Base-by-base conservation (phyloP, 805 yeast genomes). In the Blastobotrys chiropterorum region DNA sequence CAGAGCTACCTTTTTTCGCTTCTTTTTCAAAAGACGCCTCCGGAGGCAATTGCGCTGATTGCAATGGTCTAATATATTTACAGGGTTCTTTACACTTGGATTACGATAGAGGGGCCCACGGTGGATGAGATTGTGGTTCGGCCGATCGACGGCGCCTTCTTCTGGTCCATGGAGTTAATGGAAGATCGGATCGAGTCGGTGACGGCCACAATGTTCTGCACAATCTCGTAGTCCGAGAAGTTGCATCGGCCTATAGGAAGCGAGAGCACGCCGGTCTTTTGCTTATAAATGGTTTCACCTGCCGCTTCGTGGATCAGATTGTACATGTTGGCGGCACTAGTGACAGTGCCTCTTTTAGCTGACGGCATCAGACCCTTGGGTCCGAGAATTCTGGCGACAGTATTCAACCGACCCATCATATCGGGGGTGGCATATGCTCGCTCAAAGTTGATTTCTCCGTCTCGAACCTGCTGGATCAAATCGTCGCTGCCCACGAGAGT, bases 281-380 rank as follows among this genome's bases (percentile, higher is more conserved):
- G 95, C 73, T 86, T 86, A 75, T 86, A 89, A 15, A 88, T 83
- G 61, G 81, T 74, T 41, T 86, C 78, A 30, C 94, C 94, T 44
- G 81, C 69, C 47, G 82, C 80, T 6, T 73, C 70, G 38, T 67
- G 62, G 53, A 90, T 75, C 53, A 84, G 69, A 5, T 67, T 66
- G 17, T 71, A 72, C 30, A 89, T 70, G 60, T 89, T 81, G 11
- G 34, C 34, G 11, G 34, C 34, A n/a, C 79, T 78, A 0, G 85
- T 72, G 6, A 92, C 94, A 1, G 97, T 90, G 15, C 96, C 96
- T 64, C 82, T 85, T 71, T 89, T 90, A 13, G 79, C 82, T 44
- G 79, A 77, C 46, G 99, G 98, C 86, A 90, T 84, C 59, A 94
- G 75, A 20, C 95, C 96, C 62, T 76, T 81, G 31, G 96, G 95